Base-by-base conservation (phyloP, 1,139 yeast species). In the Blastobotrys arbuscula region DNA sequence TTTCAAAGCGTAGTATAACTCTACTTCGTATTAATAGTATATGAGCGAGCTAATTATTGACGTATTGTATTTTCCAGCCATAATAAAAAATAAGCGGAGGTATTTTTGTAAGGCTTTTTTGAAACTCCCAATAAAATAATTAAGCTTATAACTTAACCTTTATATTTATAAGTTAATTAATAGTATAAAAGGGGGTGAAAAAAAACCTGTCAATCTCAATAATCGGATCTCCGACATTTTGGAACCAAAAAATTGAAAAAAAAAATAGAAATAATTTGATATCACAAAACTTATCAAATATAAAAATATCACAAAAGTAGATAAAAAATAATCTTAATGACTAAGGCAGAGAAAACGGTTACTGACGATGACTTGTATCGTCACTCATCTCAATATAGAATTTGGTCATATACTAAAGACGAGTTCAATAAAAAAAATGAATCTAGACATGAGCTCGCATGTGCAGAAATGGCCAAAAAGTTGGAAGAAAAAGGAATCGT, bases 341-440 rank as follows among this genome's bases (percentile, higher is more conserved):
- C 26, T 8, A 30, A 39, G 10, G n/a, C 23, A 26, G 13, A 20
- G 24, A 39, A 28, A 31, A 44, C 52, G n/a, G 55, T 61, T 20
- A 55, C 68, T 3, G 83, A 79, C 55, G 97, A 92, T 65, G 97
- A 90, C 55, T 69, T 92, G 42, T 92, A 87, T 65, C 76, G 97
- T 48, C 76, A 89, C 45, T 86, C 96, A 5, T 77, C 94, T 0
- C 98, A 92, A 68, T 92, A 75, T 63, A 73, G 83, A 48, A 53
- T 79, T 19, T 92, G 98, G 98, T 89, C 97, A 0, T 89, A 78
- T 64, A 81, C 89, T 0, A 61, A 63, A 20, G 78, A 77, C 2
- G 75, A 76, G 49, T 71, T 90, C n/a, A 67, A 63, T 2, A 69
- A 72, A 20, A 65, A 71, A 36, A 72, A 87, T 50, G 59, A 59